Conservation (phyloP, 2,329 filamentous ascomycete genomes). For the Neospermospora avenae region DNA sequence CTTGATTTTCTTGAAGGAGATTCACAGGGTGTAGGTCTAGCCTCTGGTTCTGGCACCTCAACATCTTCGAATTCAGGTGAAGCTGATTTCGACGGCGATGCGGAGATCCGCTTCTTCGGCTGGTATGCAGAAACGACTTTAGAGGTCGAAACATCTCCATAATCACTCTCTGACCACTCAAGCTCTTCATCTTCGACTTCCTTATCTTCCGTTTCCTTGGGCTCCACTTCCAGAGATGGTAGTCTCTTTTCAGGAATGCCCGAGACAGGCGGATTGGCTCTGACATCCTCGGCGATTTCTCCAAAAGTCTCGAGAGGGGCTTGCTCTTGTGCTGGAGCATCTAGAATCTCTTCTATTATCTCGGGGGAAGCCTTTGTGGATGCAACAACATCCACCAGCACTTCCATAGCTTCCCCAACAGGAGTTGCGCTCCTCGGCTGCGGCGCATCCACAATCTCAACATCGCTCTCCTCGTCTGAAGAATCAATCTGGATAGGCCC, state of each 20-base stretch:
- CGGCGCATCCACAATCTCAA: conserved; percentile 54
- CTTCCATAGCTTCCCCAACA: neutral
- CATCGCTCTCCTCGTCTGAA: conserved; percentile 52
- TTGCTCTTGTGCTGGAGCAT: conserved; percentile 22
- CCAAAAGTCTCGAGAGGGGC: conserved; percentile 11
- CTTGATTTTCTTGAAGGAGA: conserved; percentile 17
- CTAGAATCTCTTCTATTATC: neutral
- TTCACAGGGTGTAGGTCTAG: neutral
- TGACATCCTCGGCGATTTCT: conserved; percentile 35
- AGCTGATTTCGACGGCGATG: conserved; percentile 35
- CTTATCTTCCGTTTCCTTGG: conserved; percentile 29
- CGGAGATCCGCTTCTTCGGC: conserved; percentile 9
- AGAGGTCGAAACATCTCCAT: conserved; percentile 28
- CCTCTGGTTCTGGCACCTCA: conserved; percentile 25
- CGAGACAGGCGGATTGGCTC: conserved; percentile 23
- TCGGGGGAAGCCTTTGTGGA: neutral
- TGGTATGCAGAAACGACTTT: neutral
- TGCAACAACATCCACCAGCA: neutral
- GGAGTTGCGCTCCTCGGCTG: neutral
- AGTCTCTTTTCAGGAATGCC: conserved; percentile 30
- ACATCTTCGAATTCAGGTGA: conserved; percentile 52
- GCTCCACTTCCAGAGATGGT: neutral
- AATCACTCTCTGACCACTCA: conserved; percentile 54
- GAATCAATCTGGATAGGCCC: conserved; percentile 61
- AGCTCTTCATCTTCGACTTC: conserved; percentile 37